Base-by-base conservation (phyloP, 192 early-diverging fungal genomes). In the Coemansia pectinata region DNA sequence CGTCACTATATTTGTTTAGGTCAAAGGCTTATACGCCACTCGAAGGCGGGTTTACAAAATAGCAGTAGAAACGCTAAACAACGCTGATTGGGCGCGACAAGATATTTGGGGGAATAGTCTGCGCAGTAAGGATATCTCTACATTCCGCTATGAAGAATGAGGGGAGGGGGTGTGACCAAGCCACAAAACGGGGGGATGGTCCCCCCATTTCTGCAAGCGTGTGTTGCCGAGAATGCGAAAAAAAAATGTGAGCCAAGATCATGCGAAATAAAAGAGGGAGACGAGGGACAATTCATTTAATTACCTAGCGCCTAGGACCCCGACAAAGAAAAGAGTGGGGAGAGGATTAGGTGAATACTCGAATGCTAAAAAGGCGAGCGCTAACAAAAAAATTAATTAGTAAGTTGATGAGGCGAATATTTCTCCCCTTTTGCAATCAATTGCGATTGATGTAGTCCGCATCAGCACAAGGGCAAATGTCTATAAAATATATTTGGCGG, bases 41-140 rank as follows among this genome's bases (percentile, higher is more conserved):
- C 2, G 17, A 33, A 17, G 15, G 27, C 31, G 1, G 1, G 7
- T 31, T n/a, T n/a, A n/a, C n/a, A 17, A 5, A 31, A 34, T 3
- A 33, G 27, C 55, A 58, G 55, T 58, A 33, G 15, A 33, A n/a
- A 4, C 5, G 14, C 6, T n/a, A 5, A 15, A 2, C 55, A 3
- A 34, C 7, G 31, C 29, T 58, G 55, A 58, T 58, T 58, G 55
- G 55, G 9, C 33, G 31, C 1, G 6, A 34, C 55, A 14, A 31
- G 12, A 55, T 29, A 27, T 29, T 55, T 48, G 50, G 55, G 55
- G 55, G 14, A 17, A 33, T 33, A 23, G 55, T 58, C 27, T 7
- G 55, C 5, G 55, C 55, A 58, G 55, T 58, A 58, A 58, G 55
- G 55, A 58, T 58, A 58, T 5, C 55, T 33, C 15, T 31, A 17